A percentile compares a stretch with the other conserved stretches of the same genome.
Conservation (phyloP, 192 early-diverging fungal species). For the Coemansia sp. region DNA sequence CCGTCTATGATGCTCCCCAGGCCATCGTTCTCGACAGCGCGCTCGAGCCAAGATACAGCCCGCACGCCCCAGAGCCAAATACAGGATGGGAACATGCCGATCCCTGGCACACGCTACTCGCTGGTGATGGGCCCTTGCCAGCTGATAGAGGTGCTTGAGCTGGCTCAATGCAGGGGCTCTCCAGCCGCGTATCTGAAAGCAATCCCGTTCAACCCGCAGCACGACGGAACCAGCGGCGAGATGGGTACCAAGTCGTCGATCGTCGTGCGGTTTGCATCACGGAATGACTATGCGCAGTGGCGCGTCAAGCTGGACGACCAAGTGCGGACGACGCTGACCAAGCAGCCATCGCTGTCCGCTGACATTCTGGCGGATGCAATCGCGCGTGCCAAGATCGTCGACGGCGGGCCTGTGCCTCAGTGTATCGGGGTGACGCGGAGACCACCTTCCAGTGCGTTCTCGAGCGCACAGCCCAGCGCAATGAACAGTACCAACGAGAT, state of each 20-base stretch:
- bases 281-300: conserved; percentile 41
- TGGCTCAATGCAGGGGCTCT: conserved; percentile 44
- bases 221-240: background rate
- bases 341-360: conserved; percentile 35
- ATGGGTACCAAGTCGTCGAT: conserved; percentile 24
- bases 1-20: conserved; percentile 8
- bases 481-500: conserved; percentile 32
- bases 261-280: conserved; percentile 40
- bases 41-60: background rate
- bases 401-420: conserved; percentile 17
- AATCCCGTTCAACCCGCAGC: conserved; percentile 17
- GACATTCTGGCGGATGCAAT: conserved; percentile 45
- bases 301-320: conserved; percentile 40
- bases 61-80: background rate
- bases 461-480: conserved; percentile 13
- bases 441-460: conserved; percentile 27
- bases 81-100: conserved; percentile 20
- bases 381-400: conserved; percentile 37
- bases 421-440: conserved; percentile 30
- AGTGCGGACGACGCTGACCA: conserved; percentile 28
- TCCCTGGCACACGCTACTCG: conserved; percentile 17
- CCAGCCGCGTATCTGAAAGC: conserved; percentile 33
- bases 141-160: conserved; percentile 44
- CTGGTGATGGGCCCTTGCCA: conserved; percentile 34
- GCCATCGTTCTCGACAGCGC: background rate